A percentile compares a stretch with the other conserved stretches of the same genome.
Evolutionary conservation across 2,329 filamentous ascomycete species (phyloP).

Genomic region (Chaetomiaceae sp.): DNA sequence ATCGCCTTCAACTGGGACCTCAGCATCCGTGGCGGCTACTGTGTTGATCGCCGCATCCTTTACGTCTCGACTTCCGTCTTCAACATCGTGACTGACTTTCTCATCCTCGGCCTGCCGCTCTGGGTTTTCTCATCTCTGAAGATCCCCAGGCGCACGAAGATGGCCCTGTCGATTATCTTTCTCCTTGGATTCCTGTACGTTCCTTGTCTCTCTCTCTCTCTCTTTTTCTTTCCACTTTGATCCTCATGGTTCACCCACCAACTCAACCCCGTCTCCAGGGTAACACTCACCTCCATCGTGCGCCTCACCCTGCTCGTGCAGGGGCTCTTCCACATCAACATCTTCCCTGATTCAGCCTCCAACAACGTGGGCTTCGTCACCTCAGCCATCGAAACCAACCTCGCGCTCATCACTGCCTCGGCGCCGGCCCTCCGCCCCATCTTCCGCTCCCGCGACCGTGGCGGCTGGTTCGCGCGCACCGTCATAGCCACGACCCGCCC

Average conservation of each 20-base stretch:
- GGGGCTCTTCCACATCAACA: slow-evolving; percentile 29
- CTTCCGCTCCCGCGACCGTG: slow-evolving; percentile 28
- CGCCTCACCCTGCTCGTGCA: slow-evolving; percentile 32
- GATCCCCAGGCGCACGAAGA: slow-evolving; percentile 29
- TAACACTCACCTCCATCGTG: slow-evolving; percentile 33
- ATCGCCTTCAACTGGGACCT: slow-evolving; percentile 42
- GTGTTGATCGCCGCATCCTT: slow-evolving; percentile 29
- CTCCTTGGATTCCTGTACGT: slow-evolving; percentile 31
- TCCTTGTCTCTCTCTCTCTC: too few relatives aligned
- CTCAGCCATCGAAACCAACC: slow-evolving; percentile 38
- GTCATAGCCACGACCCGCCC: slow-evolving; percentile 23
- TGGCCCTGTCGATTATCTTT: slow-evolving; percentile 31
- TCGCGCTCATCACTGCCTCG: slow-evolving; percentile 39
- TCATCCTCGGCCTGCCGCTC: slow-evolving; percentile 40
- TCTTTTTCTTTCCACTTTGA: too few relatives aligned
- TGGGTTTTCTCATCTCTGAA: slow-evolving; percentile 31
- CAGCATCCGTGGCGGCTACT: slow-evolving; percentile 36
- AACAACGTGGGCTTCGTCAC: slow-evolving; percentile 34
- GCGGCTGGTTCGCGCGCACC: slow-evolving; percentile 31
- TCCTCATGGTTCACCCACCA: too few relatives aligned
- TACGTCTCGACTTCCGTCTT: slow-evolving; percentile 35
- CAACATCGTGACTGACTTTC: slow-evolving; percentile 41
- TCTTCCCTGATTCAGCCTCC: slow-evolving; percentile 25
- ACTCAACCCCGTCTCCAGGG: slow-evolving; percentile 22
- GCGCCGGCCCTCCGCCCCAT: slow-evolving; percentile 38